phyloP scores from a whole-genome alignment of 108 stramenopile genomes.

The Cafeteria roenbergensis region DNA sequence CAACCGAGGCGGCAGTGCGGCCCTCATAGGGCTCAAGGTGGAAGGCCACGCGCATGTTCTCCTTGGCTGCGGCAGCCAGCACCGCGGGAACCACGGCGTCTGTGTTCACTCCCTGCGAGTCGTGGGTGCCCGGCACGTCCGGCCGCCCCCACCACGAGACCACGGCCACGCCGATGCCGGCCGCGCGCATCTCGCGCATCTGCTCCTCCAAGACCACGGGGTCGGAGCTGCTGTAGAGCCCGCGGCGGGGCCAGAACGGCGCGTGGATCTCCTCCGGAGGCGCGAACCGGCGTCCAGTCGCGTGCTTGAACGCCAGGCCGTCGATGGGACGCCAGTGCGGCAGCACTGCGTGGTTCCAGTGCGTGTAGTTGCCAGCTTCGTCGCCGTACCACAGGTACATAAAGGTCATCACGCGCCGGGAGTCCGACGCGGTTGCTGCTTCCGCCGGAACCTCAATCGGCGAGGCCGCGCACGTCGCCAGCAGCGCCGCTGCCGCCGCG shows the following conservation, averaged over 20 bases:
- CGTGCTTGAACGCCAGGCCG: neutral
- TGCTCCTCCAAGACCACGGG: neutral
- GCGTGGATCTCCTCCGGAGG: slow-evolving; percentile 2
- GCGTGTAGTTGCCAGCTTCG: slow-evolving; percentile 4
- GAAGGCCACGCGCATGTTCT: slow-evolving; percentile 7
- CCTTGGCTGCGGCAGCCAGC: neutral
- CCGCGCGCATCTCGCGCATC: neutral
- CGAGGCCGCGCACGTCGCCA: too few species aligned
- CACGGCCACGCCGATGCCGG: slow-evolving; percentile 13
- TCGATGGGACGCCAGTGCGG: slow-evolving; percentile 21
- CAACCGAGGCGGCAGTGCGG: neutral
- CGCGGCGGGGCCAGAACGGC: slow-evolving; percentile 12
- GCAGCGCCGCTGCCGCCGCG: too few species aligned
- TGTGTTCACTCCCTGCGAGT: slow-evolving; percentile 19
- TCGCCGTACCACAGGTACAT: slow-evolving; percentile 21
- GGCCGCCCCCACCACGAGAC: slow-evolving; percentile 24
- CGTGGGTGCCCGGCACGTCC: neutral
- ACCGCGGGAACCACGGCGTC: slow-evolving; percentile 4
- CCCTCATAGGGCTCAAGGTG: slow-evolving; percentile 20
- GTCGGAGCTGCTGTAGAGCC: neutral
- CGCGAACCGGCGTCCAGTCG: neutral
- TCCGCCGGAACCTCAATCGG: too few species aligned
- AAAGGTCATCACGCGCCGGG: too few species aligned
- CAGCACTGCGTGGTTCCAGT: slow-evolving; percentile 22
- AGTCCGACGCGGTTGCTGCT: too few species aligned